A percentile compares a stretch with the other conserved stretches of the same genome.
Conservation (phyloP, 1,139 yeast species). For the Protomyces lactucae-debilis region DNA sequence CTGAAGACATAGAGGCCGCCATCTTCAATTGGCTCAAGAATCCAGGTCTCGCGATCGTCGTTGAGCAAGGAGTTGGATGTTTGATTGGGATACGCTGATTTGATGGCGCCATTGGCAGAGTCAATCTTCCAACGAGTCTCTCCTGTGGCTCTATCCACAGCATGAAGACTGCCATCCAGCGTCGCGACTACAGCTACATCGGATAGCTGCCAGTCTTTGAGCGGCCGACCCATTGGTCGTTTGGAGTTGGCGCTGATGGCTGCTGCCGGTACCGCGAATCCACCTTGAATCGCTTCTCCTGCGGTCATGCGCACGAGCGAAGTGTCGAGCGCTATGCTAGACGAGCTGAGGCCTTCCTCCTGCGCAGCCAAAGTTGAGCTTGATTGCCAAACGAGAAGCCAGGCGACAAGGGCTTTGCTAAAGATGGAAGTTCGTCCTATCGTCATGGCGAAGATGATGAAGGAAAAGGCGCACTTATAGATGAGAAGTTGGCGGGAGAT, state of each 20-base stretch:
- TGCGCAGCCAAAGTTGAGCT: background rate
- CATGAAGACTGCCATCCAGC: slow-evolving; percentile 84
- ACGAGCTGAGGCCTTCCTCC: background rate
- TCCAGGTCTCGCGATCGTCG: slow-evolving; percentile 50
- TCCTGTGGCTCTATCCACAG: slow-evolving; percentile 73
- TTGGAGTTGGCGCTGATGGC: background rate
- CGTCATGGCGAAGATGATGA: too few species aligned
- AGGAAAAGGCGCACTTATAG: too few species aligned
- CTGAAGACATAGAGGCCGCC: slow-evolving; percentile 85
- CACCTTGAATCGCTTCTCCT: background rate
- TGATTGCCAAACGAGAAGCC: background rate
- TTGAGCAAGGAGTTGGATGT: slow-evolving; percentile 21
- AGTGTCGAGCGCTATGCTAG: background rate
- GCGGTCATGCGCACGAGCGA: background rate
- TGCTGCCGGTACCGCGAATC: background rate
- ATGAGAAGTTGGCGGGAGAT: too few species aligned
- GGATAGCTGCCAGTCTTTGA: slow-evolving; percentile 56
- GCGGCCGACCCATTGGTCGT: background rate
- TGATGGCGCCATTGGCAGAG: slow-evolving; percentile 38
- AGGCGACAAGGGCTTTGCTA: background rate
- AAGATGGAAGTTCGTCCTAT: background rate
- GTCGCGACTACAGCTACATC: slow-evolving; percentile 69
- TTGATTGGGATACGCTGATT: background rate
- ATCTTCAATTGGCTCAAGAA: slow-evolving; percentile 84
- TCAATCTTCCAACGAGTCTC: slow-evolving; percentile 70